Evolutionary conservation across 805 yeast species (phyloP), one percentile per base, ranked within the genome.

Genomic region (Phaffomyces antillensis): DNA sequence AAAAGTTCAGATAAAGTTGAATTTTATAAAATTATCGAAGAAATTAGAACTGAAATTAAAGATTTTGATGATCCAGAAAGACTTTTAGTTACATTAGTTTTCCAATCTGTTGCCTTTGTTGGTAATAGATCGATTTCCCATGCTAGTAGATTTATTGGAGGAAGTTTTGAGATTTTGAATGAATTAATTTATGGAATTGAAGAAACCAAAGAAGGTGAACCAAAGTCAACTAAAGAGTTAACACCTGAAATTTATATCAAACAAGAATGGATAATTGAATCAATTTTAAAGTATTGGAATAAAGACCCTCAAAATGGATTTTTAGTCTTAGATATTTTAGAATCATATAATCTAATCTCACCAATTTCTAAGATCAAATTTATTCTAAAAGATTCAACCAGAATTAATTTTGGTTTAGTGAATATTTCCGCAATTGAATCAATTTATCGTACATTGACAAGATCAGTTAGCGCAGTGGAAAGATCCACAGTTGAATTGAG

Each of bases 111-210:
- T 42, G 84, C 91, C 39, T 81, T 81, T 53, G 81, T 88, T 46
- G 97, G 98, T 13, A 83, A 88, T 39, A 76, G 97, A 59, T 90
- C 97, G 0, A 73, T 90, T 37, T 86, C 91, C 0, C 89, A 84
- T 55, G 81, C 83, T 34, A 77, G 76, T 48, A 77, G 75, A 36
- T 77, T 76, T 65, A 67, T 81, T 38, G 64, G 61, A 31, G 70
- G 69, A 36, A 57, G 72, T 7, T 54, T 56, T 18, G 64, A 61
- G 13, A 63, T 68, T 15, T 54, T 79, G 37, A 58, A 59, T 43
- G 58, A 55, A n/a, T 43, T 66, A 17, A 54, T 63, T 20, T 44
- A 37, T 26, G 43, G 43, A 2, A 7, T 11, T 7, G 26, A 24
- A 24, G 32, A 9, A 7, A 23, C 2, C 4, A 31, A 40, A 32